Conservation (phyloP, 495 filamentous ascomycete genomes). For the Cercophora sp. region DNA sequence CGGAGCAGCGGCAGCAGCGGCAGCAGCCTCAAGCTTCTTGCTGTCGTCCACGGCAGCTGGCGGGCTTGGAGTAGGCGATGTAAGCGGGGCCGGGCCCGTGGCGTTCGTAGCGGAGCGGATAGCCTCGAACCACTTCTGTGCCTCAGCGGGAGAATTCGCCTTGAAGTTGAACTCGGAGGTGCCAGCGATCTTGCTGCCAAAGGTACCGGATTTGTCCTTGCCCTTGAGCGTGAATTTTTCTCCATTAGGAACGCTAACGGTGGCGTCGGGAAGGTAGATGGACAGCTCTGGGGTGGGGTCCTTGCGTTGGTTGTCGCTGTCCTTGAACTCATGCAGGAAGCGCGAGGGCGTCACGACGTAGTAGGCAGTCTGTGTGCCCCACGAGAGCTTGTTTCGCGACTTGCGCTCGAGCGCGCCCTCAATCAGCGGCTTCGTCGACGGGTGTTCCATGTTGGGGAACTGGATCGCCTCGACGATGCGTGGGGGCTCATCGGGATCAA, state of each 20-base stretch:
- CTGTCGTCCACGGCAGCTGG: conserved; percentile 9
- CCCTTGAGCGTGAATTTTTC: conserved; percentile 92
- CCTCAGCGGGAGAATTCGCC: conserved; percentile 69
- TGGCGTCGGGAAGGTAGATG: conserved; percentile 88
- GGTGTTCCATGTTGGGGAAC: conserved; percentile 87
- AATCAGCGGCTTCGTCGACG: conserved; percentile 73
- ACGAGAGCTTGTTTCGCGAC: conserved; percentile 65
- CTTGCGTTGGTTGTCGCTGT: conserved; percentile 74
- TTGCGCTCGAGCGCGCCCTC: conserved; percentile 86
- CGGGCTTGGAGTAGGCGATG: conserved; percentile 8
- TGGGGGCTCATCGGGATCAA: conserved; percentile 70
- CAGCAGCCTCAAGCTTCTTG: conserved; percentile 17
- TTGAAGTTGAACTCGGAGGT: conserved; percentile 52
- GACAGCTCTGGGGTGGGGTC: conserved; percentile 84
- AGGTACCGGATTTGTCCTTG: conserved; percentile 63
- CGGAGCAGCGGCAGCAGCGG: not conserved
- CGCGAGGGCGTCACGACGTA: conserved; percentile 84
- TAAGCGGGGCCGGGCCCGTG: conserved; percentile 25
- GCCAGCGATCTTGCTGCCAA: conserved; percentile 51
- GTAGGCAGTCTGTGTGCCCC: conserved; percentile 75
- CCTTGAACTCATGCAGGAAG: conserved; percentile 94
- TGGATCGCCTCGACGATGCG: conserved; percentile 65
- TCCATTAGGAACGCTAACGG: conserved; percentile 67
- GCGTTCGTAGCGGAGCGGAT: conserved; percentile 50
- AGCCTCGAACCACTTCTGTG: conserved; percentile 76